Percentiles rank a stretch among this genome's conserved stretches.
These are phyloP conservation scores for Penicillium waksmanii DNA, from an alignment of 495 filamentous ascomycete genomes.

Conservation along the genomic window DNA sequence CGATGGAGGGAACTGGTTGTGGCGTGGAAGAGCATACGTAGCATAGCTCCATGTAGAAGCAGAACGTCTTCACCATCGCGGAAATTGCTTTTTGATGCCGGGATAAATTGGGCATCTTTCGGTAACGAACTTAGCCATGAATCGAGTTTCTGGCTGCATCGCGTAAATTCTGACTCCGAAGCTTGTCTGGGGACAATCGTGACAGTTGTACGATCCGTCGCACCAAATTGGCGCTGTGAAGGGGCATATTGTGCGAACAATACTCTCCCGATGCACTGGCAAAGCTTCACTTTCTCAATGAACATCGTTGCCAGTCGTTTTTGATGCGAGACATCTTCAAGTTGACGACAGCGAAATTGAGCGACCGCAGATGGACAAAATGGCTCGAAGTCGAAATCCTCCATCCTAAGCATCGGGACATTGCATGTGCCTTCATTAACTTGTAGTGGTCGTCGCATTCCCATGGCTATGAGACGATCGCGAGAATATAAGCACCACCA, in stretches of 20 bases:
- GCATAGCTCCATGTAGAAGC: slow-evolving; percentile 71
- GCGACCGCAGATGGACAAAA: slow-evolving; percentile 53
- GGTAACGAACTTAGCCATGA: slow-evolving; percentile 72
- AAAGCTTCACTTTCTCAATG: slow-evolving; percentile 84
- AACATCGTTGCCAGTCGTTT: slow-evolving; percentile 79
- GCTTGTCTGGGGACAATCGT: slow-evolving; percentile 82
- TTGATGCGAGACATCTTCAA: slow-evolving; percentile 56
- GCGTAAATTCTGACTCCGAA: slow-evolving; percentile 64
- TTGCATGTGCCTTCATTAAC: slow-evolving; percentile 87
- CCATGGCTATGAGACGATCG: slow-evolving; percentile 85
- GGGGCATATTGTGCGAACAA: slow-evolving; percentile 79
- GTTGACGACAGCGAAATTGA: slow-evolving; percentile 43
- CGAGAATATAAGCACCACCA: slow-evolving; percentile 93
- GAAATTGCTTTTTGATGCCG: slow-evolving; percentile 36
- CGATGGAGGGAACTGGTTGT: slow-evolving; percentile 83
- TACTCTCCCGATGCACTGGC: slow-evolving; percentile 78
- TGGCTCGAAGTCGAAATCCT: slow-evolving; percentile 76
- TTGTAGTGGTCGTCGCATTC: slow-evolving; percentile 79
- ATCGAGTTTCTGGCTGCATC: slow-evolving; percentile 70
- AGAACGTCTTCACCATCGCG: slow-evolving; percentile 57
- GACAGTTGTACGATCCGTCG: slow-evolving; percentile 74
- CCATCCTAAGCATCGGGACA: slow-evolving; percentile 76
- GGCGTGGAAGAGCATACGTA: slow-evolving; percentile 86
- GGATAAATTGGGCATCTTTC: slow-evolving; percentile 51
- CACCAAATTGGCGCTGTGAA: slow-evolving; percentile 63